Percentiles rank a stretch among this genome's conserved stretches.
Evolutionary conservation across 352 stramenopile species (phyloP).

Genomic region (Pythium apleroticum): DNA sequence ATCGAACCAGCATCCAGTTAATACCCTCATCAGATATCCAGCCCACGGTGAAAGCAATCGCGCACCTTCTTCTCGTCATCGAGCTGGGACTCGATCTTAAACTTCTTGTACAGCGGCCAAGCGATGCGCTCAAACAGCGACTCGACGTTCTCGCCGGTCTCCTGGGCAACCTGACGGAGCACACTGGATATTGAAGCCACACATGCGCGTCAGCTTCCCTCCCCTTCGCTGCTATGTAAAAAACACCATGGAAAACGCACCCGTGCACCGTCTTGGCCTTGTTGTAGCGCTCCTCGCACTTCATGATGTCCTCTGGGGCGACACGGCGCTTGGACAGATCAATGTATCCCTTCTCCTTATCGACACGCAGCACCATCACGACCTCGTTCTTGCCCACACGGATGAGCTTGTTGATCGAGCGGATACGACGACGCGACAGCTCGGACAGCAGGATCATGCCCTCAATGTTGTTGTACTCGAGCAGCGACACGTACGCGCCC

Average conservation of each 20-base stretch:
- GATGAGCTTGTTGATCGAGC: conserved; percentile 99
- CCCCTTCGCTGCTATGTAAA: conserved; percentile 23
- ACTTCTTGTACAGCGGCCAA: conserved; percentile 99
- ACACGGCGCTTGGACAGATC: conserved; percentile 99
- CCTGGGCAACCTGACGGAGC: conserved; percentile 83
- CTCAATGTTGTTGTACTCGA: conserved; percentile 99
- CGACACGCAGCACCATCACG: conserved; percentile 99
- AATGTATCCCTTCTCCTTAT: conserved; percentile 99
- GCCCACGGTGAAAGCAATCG: neutral
- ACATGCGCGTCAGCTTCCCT: neutral
- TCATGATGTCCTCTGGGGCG: conserved; percentile 98
- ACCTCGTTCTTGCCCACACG: conserved; percentile 99
- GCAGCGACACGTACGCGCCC: conserved; percentile 99
- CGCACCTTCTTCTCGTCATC: conserved; percentile 79
- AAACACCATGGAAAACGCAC: conserved; percentile 50
- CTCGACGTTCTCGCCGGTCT: conserved; percentile 74
- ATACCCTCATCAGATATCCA: neutral
- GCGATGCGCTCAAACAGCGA: conserved; percentile 90
- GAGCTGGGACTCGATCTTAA: conserved; percentile 79
- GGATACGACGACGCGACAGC: conserved; percentile 97
- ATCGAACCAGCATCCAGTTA: neutral
- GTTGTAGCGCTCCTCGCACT: conserved; percentile 99
- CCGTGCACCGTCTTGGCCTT: conserved; percentile 99
- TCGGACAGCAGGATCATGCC: conserved; percentile 99
- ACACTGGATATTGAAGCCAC: conserved; percentile 52